phyloP scores from a whole-genome alignment of 495 filamentous ascomycete genomes.

The Thozetella sp. region DNA sequence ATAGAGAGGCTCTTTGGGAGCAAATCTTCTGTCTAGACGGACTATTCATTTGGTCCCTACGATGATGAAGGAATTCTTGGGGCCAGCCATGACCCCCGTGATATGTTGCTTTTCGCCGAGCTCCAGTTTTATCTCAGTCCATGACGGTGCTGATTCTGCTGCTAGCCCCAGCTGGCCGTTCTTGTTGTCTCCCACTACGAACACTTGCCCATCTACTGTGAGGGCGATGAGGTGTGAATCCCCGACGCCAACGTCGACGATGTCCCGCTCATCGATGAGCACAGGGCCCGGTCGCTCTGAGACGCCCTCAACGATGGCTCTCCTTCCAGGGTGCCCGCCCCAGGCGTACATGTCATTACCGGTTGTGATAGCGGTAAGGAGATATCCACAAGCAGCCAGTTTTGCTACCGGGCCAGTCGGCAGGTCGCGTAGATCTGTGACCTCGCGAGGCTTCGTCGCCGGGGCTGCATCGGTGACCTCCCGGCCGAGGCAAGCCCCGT shows the following conservation, averaged over 20 bases:
- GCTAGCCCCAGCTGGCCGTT: constrained; percentile 63
- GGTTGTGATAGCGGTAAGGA: constrained; percentile 56
- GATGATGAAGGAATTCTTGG: constrained; percentile 44
- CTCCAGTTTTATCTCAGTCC: constrained; percentile 34
- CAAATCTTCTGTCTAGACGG: constrained; percentile 6
- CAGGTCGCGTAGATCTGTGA: constrained; percentile 51
- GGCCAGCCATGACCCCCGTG: constrained; percentile 43
- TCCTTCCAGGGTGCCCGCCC: constrained; percentile 43
- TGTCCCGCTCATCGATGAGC: constrained; percentile 35
- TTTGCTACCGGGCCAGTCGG: constrained; percentile 52
- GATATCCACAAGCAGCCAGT: constrained; percentile 55
- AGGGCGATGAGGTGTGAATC: constrained; percentile 58
- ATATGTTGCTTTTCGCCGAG: constrained; percentile 22
- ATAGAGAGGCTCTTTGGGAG: constrained; percentile 30
- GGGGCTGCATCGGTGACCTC: constrained; percentile 30
- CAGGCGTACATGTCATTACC: constrained; percentile 66
- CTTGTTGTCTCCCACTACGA: constrained; percentile 51
- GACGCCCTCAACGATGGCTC: constrained; percentile 17
- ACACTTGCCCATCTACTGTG: constrained; percentile 50
- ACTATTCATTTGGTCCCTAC: constrained; percentile 9
- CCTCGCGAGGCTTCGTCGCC: constrained; percentile 37
- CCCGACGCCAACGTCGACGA: constrained; percentile 62
- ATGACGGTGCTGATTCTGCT: constrained; percentile 14
- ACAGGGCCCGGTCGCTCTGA: constrained; percentile 29
- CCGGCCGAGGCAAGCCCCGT: constrained; percentile 49